Evolutionary conservation across 345 rosid species (phyloP), one percentile per base, ranked within the genome.

Genomic region (Rhizophora apiculata): DNA sequence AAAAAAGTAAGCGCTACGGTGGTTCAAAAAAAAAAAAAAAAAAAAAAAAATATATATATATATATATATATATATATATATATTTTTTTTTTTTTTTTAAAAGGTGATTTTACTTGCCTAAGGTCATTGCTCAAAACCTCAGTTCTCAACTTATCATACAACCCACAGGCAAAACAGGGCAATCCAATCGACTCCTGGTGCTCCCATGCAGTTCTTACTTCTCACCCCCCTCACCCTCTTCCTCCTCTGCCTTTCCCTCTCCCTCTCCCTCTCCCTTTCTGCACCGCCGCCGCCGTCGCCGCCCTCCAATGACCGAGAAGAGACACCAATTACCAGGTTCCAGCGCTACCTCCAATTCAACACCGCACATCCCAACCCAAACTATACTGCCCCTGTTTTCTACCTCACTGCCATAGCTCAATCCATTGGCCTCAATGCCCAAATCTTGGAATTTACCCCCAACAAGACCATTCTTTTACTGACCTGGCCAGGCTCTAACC

Each of bases 361-460:
- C 70, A 90, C 98, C 0, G 90, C 93, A 53, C 98, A 92, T 67
- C 98, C 98, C 0, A 72, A 83, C 64, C 98, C 98, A 15, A 83
- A 88, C 82, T 92, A 92, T 79, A 62, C 87, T 0, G 76, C 83
- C 1, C 90, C 92, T 0, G 68, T 87, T 60, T 65, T 87, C 67
- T 92, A 83, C 73, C 96, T 90, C 66, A 5, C 74, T 36, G 48
- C 82, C 46, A 82, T 87, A 68, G 89, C 95, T 24, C 64, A 39
- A 29, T 84, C 91, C 65, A 74, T 90, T n/a, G 81, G 82, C 34
- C 87, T 92, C 15, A 70, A 76, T 4, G 5, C 72, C 59, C 87
- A 64, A 15, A 67, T 82, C 65, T 68, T 88, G 27, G 87, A 90
- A 48, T 90, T 82, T 78, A 70, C 31, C n/a, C 66, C 83, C 2